These are phyloP conservation scores for Penstemon davidsonii DNA, from an alignment of 257 asterid genomes.

Conservation along the genomic window DNA sequence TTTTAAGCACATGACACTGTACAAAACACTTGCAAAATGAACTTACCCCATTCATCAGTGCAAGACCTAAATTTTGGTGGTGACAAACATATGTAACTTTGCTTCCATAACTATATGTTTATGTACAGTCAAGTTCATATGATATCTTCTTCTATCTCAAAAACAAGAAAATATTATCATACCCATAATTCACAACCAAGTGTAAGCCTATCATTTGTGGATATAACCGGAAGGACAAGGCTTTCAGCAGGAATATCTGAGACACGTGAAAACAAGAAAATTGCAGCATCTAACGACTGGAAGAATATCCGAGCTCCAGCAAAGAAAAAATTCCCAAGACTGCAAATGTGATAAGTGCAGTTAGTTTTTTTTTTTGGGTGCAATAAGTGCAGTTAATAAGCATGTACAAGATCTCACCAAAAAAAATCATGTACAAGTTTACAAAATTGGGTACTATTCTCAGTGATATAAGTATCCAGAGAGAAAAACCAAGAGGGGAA, in stretches of 20 bases:
- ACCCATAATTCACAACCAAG: constrained; percentile 91
- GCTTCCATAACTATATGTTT: background rate
- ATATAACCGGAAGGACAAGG: constrained; percentile 86
- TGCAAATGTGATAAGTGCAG: constrained; percentile 47
- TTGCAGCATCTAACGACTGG: constrained; percentile 94
- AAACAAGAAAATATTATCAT: constrained; percentile 31
- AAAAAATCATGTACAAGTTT: background rate
- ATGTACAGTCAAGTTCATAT: constrained; percentile 11
- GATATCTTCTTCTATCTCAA: background rate
- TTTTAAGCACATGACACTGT: too few relatives aligned
- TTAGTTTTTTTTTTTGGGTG: constrained; percentile 1
- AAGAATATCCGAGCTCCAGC: constrained; percentile 95
- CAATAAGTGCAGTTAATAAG: too few relatives aligned
- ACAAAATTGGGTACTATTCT: constrained; percentile 4
- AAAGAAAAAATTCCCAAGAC: constrained; percentile 91
- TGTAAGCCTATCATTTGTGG: constrained; percentile 93
- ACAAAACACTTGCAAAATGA: too few relatives aligned
- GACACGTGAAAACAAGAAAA: constrained; percentile 90
- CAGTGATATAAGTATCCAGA: background rate
- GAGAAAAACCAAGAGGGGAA: background rate
- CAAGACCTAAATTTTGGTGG: background rate
- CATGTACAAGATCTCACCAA: too few relatives aligned
- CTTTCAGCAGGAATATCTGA: constrained; percentile 86
- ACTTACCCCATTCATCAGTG: too few relatives aligned
- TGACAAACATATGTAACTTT: constrained; percentile 5